Evolutionary conservation across 345 rosid genomes (phyloP).

Genomic region (Nasturtium officinale): DNA sequence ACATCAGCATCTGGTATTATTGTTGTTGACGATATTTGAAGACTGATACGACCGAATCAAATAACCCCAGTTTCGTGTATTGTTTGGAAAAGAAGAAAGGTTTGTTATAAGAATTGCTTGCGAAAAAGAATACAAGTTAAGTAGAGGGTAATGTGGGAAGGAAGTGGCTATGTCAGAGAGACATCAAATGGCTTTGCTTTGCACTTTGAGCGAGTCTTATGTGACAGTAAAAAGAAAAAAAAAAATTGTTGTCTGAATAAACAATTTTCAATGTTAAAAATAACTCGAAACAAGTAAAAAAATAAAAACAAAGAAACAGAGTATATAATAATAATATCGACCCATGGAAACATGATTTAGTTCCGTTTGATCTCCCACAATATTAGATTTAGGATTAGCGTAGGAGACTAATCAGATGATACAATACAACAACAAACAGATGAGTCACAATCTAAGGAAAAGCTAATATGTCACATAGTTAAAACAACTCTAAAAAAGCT

Average conservation of each 20-base stretch:
- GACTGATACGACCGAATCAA: conserved; percentile 17
- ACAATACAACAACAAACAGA: conserved; percentile 3
- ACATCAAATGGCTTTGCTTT: conserved; percentile 33
- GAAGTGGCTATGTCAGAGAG: conserved; percentile 21
- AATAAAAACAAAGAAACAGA: neutral
- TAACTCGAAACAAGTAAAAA: neutral
- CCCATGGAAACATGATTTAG: neutral
- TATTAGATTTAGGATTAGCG: neutral
- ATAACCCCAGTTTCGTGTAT: neutral
- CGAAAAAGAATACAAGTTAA: conserved; percentile 4
- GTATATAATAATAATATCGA: neutral
- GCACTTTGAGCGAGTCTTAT: conserved; percentile 41
- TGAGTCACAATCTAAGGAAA: conserved; percentile 26
- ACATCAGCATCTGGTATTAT: conserved; percentile 14
- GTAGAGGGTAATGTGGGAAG: conserved; percentile 27
- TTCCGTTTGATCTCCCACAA: neutral
- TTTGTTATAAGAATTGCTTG: conserved; percentile 22
- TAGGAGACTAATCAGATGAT: neutral
- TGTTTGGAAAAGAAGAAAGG: conserved; percentile 29
- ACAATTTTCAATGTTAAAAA: neutral
- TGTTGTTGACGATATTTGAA: conserved; percentile 35
- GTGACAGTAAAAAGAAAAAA: neutral
- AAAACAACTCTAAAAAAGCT: conserved; percentile 23
- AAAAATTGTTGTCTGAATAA: neutral
- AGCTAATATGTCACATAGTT: conserved; percentile 15